Evolutionary conservation across 2,329 filamentous ascomycete genomes (phyloP).

Genomic region (Pestalotiopsis sp.): DNA sequence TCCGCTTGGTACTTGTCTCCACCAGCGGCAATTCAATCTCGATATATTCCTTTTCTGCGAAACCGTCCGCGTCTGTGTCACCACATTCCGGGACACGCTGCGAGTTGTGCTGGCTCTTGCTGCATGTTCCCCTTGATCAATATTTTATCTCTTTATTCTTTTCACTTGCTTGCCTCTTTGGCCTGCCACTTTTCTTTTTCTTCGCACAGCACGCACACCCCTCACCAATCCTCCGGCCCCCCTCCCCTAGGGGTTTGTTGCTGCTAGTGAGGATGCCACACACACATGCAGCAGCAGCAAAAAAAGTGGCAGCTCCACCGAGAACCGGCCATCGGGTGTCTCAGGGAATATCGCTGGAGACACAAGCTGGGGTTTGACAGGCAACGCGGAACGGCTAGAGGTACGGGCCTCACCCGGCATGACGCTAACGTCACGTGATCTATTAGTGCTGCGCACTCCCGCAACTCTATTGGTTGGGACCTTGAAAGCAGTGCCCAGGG

Average conservation of each 20-base stretch:
- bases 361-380: not conserved
- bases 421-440: slow-evolving; percentile 5
- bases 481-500: not conserved
- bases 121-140: not conserved
- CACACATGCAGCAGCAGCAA: not conserved
- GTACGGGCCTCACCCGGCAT: slow-evolving; percentile 11
- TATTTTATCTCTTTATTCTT: not conserved
- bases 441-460: not conserved
- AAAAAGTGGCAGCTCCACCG: not conserved
- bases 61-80: too few relatives aligned
- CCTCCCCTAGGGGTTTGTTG: too few relatives aligned
- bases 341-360: slow-evolving; percentile 11
- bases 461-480: not conserved
- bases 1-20: too few relatives aligned
- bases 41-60: too few relatives aligned
- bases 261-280: not conserved
- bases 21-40: too few relatives aligned
- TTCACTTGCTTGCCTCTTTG: not conserved
- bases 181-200: not conserved
- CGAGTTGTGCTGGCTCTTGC: not conserved
- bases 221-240: not conserved
- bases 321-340: not conserved
- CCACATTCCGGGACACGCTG: too few relatives aligned
- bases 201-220: not conserved
- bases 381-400: slow-evolving; percentile 1